phyloP scores from a whole-genome alignment of 108 stramenopile genomes.

The Tribonema minus region DNA sequence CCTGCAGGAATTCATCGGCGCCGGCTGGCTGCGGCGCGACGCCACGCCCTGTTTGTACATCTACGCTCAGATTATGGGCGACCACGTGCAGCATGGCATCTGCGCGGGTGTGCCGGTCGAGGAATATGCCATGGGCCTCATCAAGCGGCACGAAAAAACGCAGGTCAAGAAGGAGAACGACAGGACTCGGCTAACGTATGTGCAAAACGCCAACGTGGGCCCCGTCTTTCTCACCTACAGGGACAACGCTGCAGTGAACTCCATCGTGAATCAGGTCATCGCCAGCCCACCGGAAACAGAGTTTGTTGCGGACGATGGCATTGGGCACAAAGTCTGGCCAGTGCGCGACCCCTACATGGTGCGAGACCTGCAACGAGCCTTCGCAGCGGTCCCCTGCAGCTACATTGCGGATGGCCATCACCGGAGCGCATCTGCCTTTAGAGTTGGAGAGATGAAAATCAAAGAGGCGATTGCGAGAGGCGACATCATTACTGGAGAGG shows the following conservation, averaged over 20 bases:
- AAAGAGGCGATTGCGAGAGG: conserved; percentile 40
- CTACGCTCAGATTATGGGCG: conserved; percentile 39
- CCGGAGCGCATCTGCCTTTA: conserved; percentile 47
- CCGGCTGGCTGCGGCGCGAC: conserved; percentile 35
- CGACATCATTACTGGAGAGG: conserved; percentile 34
- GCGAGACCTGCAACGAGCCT: conserved; percentile 34
- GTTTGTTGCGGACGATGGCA: conserved; percentile 24
- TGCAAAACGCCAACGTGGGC: conserved; percentile 43
- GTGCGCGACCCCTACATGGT: conserved; percentile 19
- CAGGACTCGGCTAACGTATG: conserved; percentile 27
- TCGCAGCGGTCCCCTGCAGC: conserved; percentile 18
- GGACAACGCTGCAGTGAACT: background rate
- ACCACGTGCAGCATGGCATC: conserved; percentile 32
- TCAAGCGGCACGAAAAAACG: conserved; percentile 44
- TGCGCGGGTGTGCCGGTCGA: conserved; percentile 21
- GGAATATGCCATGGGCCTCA: conserved; percentile 32
- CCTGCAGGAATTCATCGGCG: conserved; percentile 16
- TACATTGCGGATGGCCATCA: conserved; percentile 56
- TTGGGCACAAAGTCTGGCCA: conserved; percentile 33
- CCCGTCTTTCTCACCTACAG: conserved; percentile 46
- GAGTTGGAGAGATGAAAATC: conserved; percentile 48
- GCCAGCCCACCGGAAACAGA: background rate
- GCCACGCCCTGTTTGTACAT: conserved; percentile 34
- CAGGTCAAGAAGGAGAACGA: conserved; percentile 48
- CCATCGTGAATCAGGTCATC: background rate